Evolutionary conservation across 371 early-diverging fungal genomes (phyloP), one percentile per base, ranked within the genome.

Genomic region (Mucor piriformis): DNA sequence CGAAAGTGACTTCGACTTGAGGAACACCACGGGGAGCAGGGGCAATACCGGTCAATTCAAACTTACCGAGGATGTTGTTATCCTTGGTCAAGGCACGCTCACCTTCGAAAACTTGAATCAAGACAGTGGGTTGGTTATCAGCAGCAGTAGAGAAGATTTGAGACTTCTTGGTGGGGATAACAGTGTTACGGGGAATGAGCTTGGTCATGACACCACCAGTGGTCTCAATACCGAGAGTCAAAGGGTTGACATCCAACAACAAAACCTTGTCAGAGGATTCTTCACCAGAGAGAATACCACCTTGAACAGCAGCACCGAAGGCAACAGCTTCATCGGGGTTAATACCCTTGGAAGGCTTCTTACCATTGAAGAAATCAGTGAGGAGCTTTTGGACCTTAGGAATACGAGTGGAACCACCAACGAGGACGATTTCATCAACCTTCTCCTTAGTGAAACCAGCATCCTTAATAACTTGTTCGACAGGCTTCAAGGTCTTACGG

Each of bases 381-480:
- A 99, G 94, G 43, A 94, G 83, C 66, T 92, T 90, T 73, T 94
- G 91, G 50, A 99, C 96, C 85, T 94, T 95, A 77, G 99, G 99
- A 79, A 99, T 96, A 82, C 98, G 92, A 66, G 98, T 95, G 86
- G 97, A 97, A 76, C 99, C 99, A 74, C 99, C 99, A 54, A 99
- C 99, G 51, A 99, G 87, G 57, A 99, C 95, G 60, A 99, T 95
- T 74, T 99, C 98, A 75, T 94, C 88, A 59, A 99, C 93, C 57
- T 94, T 92, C 54, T 82, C 85, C 83, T 92, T 88, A 44, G 79
- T 64, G 57, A 99, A 74, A 55, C 87, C 88, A 55, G 99, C 97
- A 85, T 99, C 99, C 84, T 92, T 91, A 58, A 99, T 73, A 21
- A 98, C 99, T 81, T 93, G 92, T 76, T 95, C 93, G 78, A 98